Conservation (phyloP, 768 basidiomycete species). For the Leccinum aurantiacum region DNA sequence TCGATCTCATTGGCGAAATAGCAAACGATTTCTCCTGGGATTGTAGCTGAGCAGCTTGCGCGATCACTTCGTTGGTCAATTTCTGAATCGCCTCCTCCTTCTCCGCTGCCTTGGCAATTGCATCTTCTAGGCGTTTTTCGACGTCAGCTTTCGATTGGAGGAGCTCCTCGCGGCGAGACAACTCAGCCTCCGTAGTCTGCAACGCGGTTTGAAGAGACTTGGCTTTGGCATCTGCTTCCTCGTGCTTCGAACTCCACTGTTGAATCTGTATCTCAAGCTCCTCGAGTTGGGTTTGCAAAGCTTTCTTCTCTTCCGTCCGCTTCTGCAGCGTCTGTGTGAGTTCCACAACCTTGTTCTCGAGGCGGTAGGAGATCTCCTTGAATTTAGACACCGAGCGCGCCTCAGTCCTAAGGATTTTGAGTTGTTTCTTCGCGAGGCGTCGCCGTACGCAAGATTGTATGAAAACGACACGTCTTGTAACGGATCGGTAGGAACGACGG, state of each 20-base stretch:
- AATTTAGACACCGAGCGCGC: constrained; percentile 97
- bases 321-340: constrained; percentile 92
- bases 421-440: constrained; percentile 79
- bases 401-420: constrained; percentile 81
- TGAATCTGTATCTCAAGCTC: constrained; percentile 85
- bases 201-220: constrained; percentile 74
- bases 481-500: constrained; percentile 52
- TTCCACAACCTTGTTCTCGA: constrained; percentile 99
- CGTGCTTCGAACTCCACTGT: constrained; percentile 83
- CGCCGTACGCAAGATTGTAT: constrained; percentile 93
- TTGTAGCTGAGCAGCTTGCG: constrained; percentile 76
- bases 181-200: constrained; percentile 66
- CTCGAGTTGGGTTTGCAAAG: constrained; percentile 68
- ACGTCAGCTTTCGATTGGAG: constrained; percentile 73
- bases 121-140: constrained; percentile 80
- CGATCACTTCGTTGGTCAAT: constrained; percentile 73
- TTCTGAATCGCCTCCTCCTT: constrained; percentile 84
- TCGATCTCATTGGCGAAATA: constrained; percentile 57
- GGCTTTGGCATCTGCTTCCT: constrained; percentile 75
- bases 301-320: constrained; percentile 89
- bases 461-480: constrained; percentile 74
- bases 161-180: constrained; percentile 71
- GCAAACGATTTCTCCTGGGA: constrained; percentile 72
- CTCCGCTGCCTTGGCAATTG: constrained; percentile 67
- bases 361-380: constrained; percentile 95